Conservation (phyloP, 305 asterid species). For the Withania somnifera region DNA sequence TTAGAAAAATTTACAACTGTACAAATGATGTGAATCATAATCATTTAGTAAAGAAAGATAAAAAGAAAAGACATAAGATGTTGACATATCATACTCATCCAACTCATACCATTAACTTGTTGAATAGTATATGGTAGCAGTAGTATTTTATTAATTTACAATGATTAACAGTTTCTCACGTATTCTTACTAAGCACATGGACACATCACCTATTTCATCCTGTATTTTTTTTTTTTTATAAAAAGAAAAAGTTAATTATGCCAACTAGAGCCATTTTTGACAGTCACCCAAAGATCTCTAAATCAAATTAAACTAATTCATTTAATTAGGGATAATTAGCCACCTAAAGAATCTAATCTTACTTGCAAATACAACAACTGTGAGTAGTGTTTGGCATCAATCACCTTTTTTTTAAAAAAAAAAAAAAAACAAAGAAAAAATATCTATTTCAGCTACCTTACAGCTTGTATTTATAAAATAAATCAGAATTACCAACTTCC, state of each 20-base stretch:
- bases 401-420: background rate
- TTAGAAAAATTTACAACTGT: background rate
- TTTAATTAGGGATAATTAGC: background rate
- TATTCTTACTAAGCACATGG: conserved; percentile 1
- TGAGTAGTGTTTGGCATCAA: conserved; percentile 9
- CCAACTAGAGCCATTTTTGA: conserved; percentile 7
- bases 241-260: background rate
- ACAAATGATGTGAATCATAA: background rate
- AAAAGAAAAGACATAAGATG: conserved; percentile 13
- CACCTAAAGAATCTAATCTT: conserved; percentile 26
- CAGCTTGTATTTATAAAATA: background rate
- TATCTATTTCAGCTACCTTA: background rate
- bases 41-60: background rate
- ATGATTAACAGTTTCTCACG: conserved; percentile 7
- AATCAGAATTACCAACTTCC: background rate
- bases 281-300: conserved; percentile 13
- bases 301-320: background rate
- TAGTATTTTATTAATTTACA: conserved; percentile 10
- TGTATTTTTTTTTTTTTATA: background rate
- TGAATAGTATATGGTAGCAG: background rate
- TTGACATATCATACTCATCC: conserved; percentile 37
- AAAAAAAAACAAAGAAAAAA: background rate
- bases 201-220: conserved; percentile 6
- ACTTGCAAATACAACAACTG: conserved; percentile 9
- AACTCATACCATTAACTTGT: conserved; percentile 22